Percentiles rank a stretch among this genome's conserved stretches.
These are phyloP conservation scores for Corymbia calophylla DNA, from an alignment of 441 rosid genomes.

Conservation along the genomic window DNA sequence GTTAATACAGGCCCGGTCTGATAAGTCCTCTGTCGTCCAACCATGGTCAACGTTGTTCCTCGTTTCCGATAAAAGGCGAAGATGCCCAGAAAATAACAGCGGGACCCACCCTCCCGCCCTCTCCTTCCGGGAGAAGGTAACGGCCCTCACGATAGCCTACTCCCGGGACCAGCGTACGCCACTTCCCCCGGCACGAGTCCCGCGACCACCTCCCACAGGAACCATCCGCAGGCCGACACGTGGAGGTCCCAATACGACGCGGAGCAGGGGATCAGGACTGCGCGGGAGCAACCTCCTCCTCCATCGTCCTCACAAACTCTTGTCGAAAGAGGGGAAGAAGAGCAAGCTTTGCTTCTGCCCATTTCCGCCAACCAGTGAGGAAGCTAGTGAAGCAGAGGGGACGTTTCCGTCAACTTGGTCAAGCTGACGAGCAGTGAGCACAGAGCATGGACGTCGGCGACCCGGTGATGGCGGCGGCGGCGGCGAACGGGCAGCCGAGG, in stretches of 20 bases:
- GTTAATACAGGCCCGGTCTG: background rate
- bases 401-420: too few relatives aligned
- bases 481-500: constrained; percentile 4
- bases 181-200: background rate
- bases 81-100: background rate
- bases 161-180: background rate
- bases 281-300: background rate
- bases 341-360: background rate
- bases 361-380: background rate
- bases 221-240: background rate
- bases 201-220: background rate
- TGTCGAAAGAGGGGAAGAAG: background rate
- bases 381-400: too few relatives aligned
- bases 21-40: too few relatives aligned
- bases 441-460: background rate
- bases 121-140: background rate
- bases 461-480: background rate
- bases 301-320: background rate
- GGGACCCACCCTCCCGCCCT: background rate
- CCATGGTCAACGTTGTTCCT: background rate
- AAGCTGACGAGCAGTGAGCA: too few relatives aligned
- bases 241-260: background rate
- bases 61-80: too few relatives aligned
- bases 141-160: background rate
- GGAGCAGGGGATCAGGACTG: background rate